Percentiles rank a stretch among this genome's conserved stretches.
Evolutionary conservation across 2,329 filamentous ascomycete genomes (phyloP).

Genomic region (Zymoseptoria crescenta): DNA sequence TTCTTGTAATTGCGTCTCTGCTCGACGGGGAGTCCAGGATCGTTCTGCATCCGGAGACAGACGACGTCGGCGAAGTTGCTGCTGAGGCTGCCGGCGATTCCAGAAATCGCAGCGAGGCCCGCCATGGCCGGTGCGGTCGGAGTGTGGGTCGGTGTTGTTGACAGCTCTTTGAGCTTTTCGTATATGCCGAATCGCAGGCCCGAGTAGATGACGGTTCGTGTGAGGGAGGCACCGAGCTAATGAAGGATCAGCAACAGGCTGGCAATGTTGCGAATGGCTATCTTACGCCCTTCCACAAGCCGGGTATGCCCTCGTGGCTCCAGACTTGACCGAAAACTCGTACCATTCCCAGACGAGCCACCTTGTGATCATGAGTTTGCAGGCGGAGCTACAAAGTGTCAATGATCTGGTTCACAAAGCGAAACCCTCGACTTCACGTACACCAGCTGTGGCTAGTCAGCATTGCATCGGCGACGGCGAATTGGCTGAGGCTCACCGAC

Average conservation of each 20-base stretch:
- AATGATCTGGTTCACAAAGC: neutral
- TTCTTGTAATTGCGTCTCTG: conserved; percentile 17
- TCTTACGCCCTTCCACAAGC: conserved; percentile 18
- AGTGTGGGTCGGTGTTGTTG: conserved; percentile 15
- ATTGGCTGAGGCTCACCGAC: conserved; percentile 9
- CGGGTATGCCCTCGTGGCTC: conserved; percentile 12
- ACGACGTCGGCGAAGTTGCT: conserved; percentile 20
- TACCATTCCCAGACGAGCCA: conserved; percentile 6
- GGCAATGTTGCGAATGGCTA: neutral
- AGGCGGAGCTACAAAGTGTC: neutral
- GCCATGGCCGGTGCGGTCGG: conserved; percentile 13
- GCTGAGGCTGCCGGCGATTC: conserved; percentile 13
- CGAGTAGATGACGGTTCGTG: conserved; percentile 14
- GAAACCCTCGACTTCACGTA: neutral
- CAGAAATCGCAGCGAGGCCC: conserved; percentile 13
- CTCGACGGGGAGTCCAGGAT: conserved; percentile 11
- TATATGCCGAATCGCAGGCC: conserved; percentile 18
- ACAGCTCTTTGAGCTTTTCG: conserved; percentile 18
- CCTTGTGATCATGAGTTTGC: neutral
- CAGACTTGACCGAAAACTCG: conserved; percentile 13
- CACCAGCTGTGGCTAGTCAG: neutral
- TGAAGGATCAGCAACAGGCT: neutral
- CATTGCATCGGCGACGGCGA: neutral
- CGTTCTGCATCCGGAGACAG: conserved; percentile 18
- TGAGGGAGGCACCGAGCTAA: conserved; percentile 16